A percentile compares a stretch with the other conserved stretches of the same genome.
Conservation (phyloP, 768 basidiomycete genomes). For the Polyporus arcularius region DNA sequence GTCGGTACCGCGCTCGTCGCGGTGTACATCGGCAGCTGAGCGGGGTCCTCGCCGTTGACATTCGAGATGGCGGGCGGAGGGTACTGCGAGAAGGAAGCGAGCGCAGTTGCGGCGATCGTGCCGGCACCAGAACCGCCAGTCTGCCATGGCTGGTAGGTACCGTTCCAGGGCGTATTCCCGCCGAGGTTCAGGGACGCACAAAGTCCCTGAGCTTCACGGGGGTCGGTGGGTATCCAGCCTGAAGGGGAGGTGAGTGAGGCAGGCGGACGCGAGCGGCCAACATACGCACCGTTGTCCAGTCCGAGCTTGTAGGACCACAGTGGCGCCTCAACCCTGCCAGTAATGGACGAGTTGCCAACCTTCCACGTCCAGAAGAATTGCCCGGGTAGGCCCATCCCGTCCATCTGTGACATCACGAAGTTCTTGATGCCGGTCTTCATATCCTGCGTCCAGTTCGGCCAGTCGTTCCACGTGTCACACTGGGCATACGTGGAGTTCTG, state of each 20-base stretch:
- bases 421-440: slow-evolving; percentile 53
- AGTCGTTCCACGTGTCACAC: slow-evolving; percentile 49
- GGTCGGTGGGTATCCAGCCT: slow-evolving; percentile 77
- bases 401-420: slow-evolving; percentile 62
- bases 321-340: slow-evolving; percentile 51
- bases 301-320: slow-evolving; percentile 74
- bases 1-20: slow-evolving; percentile 58
- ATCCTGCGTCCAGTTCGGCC: slow-evolving; percentile 51
- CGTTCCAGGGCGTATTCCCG: slow-evolving; percentile 45
- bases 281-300: slow-evolving; percentile 51
- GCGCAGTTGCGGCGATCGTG: slow-evolving; percentile 44
- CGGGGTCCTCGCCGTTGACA: slow-evolving; percentile 39
- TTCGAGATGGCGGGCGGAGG: slow-evolving; percentile 54
- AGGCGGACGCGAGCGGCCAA: background rate
- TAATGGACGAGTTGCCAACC: slow-evolving; percentile 59
- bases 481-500: slow-evolving; percentile 20
- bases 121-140: slow-evolving; percentile 64
- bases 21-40: slow-evolving; percentile 64
- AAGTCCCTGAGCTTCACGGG: slow-evolving; percentile 61
- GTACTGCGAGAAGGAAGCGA: slow-evolving; percentile 49
- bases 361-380: slow-evolving; percentile 87
- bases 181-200: slow-evolving; percentile 56
- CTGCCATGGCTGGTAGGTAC: slow-evolving; percentile 63
- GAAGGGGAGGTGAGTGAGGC: background rate
- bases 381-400: slow-evolving; percentile 53